These are phyloP conservation scores for Mortierella sp. DNA, from an alignment of 371 early-diverging fungal species.

Conservation along the genomic window DNA sequence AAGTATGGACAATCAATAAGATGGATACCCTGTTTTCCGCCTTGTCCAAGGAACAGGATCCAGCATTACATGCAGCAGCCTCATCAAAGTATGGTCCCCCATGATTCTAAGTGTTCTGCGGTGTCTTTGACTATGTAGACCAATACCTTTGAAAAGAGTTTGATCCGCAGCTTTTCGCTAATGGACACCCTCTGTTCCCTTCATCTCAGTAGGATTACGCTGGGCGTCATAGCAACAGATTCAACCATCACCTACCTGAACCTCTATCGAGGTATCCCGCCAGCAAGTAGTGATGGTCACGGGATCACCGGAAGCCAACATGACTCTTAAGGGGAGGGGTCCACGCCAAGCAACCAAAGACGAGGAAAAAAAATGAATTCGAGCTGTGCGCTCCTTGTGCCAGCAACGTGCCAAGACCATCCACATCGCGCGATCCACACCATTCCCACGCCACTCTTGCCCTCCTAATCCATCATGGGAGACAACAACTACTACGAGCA, in stretches of 20 bases:
- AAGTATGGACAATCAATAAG: conserved; percentile 35
- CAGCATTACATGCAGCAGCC: conserved; percentile 14
- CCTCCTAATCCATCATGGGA: too few relatives aligned
- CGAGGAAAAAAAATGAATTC: too few relatives aligned
- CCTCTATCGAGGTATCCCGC: conserved; percentile 19
- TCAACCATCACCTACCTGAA: conserved; percentile 43
- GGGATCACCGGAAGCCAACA: too few relatives aligned
- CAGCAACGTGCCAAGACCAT: too few relatives aligned
- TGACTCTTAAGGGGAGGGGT: too few relatives aligned
- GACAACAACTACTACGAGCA: too few relatives aligned
- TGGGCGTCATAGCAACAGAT: conserved; percentile 29
- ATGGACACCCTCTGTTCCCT: too few relatives aligned
- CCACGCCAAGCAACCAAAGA: too few relatives aligned
- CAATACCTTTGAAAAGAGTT: not conserved
- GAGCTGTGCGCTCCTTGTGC: too few relatives aligned
- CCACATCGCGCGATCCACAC: too few relatives aligned
- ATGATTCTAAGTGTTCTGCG: not conserved
- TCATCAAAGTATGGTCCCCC: conserved; percentile 6
- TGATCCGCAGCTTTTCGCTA: not conserved
- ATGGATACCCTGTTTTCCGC: conserved; percentile 18
- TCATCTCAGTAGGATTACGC: conserved; percentile 22
- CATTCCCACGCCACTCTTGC: not conserved
- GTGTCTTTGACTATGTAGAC: not conserved
- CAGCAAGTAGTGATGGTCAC: not conserved
- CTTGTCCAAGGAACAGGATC: conserved; percentile 18